Conservation (phyloP, 768 basidiomycete genomes). For the Aureoboletus auriporus region DNA sequence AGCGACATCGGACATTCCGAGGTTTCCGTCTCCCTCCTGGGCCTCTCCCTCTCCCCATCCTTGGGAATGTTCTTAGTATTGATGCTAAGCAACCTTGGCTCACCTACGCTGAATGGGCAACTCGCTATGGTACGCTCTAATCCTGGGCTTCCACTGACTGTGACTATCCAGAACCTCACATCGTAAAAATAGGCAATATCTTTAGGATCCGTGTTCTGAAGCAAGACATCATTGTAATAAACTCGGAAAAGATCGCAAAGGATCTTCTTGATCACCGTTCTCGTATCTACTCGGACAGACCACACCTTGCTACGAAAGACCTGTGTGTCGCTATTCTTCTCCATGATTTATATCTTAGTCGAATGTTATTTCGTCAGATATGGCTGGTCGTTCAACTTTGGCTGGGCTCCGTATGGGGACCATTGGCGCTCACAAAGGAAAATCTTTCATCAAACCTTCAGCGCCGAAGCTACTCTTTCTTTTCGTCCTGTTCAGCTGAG, state of each 20-base stretch:
- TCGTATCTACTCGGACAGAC: constrained; percentile 25
- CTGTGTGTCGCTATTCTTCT: constrained; percentile 4
- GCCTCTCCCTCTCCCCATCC: constrained; percentile 5
- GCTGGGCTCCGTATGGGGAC: constrained; percentile 17
- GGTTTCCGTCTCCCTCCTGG: background rate
- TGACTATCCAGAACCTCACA: background rate
- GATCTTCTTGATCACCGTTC: constrained; percentile 28
- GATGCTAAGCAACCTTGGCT: constrained; percentile 16
- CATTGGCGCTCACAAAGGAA: constrained; percentile 21
- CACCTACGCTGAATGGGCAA: constrained; percentile 18
- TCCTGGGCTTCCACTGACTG: background rate
- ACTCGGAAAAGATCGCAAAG: constrained; percentile 22
- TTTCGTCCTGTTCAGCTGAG: constrained; percentile 17
- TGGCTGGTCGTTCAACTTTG: constrained; percentile 19
- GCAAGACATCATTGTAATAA: constrained; percentile 23
- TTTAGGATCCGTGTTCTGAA: constrained; percentile 19
- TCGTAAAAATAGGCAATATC: constrained; percentile 11
- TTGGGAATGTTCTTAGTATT: constrained; percentile 17
- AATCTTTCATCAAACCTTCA: constrained; percentile 22
- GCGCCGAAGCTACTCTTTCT: constrained; percentile 10
- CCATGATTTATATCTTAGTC: background rate
- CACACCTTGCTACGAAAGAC: constrained; percentile 10
- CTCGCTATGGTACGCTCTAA: constrained; percentile 12
- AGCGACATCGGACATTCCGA: background rate
- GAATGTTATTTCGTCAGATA: constrained; percentile 4